Base-by-base conservation (phyloP, 768 basidiomycete genomes). In the Xerocomus spinulosus region DNA sequence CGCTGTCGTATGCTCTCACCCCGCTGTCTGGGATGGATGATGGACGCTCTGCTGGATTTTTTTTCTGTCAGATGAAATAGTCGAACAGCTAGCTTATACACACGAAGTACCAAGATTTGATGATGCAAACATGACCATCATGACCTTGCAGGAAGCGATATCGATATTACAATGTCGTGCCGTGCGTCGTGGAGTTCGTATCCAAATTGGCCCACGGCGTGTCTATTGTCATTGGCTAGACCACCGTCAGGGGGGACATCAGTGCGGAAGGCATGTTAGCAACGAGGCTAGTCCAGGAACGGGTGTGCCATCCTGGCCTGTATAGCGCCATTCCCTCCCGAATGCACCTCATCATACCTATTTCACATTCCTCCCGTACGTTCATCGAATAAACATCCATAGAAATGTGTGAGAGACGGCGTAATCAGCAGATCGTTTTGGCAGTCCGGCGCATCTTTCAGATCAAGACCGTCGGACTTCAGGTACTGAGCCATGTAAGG, bases 171-270 rank as follows among this genome's bases (percentile, higher is more conserved):
- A 20, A 94, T 80, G 63, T 97, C 90, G 64, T 89, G 81, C 2
- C 97, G 75, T 0, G 82, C 80, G 45, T 97, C 70, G 40, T 76
- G 77, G 53, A n/a, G n/a, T n/a, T 87, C 78, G 53, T 92, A 88
- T 63, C 95, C 92, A 38, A 98, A 85, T 64, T 98, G 94, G 62
- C 96, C 97, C 68, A 97, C 96, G 53, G 98, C 90, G n/a, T n/a
- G n/a, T n/a, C n/a, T n/a, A n/a, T n/a, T n/a, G n/a, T n/a, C n/a
- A n/a, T n/a, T n/a, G n/a, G n/a, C n/a, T n/a, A n/a, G n/a, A n/a
- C n/a, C n/a, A n/a, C n/a, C n/a, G n/a, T n/a, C n/a, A n/a, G n/a
- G n/a, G n/a, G n/a, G n/a, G n/a, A n/a, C n/a, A n/a, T n/a, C n/a
- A n/a, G n/a, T n/a, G n/a, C n/a, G n/a, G n/a, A n/a, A n/a, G n/a